Conservation (phyloP, 768 basidiomycete genomes). For the Polyporus arcularius region DNA sequence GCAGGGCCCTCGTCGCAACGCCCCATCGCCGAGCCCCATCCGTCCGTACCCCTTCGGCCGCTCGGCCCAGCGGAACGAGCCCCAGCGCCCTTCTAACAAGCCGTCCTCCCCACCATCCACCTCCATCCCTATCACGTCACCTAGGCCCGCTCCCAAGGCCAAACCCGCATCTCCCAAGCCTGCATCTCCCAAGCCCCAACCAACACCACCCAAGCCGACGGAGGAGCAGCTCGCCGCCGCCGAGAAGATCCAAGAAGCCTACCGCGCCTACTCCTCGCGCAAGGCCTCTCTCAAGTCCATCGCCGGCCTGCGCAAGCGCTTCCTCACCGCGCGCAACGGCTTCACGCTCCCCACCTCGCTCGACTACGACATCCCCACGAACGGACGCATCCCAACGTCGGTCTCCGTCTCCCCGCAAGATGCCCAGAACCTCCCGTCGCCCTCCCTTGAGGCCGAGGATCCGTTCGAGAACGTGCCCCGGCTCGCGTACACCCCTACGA, state of each 20-base stretch:
- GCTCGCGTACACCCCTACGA: slow-evolving; percentile 62
- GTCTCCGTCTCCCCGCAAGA: slow-evolving; percentile 32
- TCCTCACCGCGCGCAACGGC: slow-evolving; percentile 40
- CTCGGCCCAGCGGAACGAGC: background rate
- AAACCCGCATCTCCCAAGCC: slow-evolving; percentile 6
- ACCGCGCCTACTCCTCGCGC: slow-evolving; percentile 40
- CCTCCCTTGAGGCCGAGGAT: background rate
- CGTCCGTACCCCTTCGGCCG: background rate
- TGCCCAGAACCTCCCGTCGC: slow-evolving; percentile 13
- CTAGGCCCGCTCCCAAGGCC: background rate
- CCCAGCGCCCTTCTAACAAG: slow-evolving; percentile 7
- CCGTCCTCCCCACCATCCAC: slow-evolving; percentile 1
- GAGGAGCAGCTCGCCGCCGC: slow-evolving; percentile 34
- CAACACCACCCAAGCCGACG: slow-evolving; percentile 12
- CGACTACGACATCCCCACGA: slow-evolving; percentile 41
- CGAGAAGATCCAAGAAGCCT: slow-evolving; percentile 47
- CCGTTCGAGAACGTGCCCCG: slow-evolving; percentile 30
- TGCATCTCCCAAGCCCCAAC: background rate
- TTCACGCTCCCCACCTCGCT: slow-evolving; percentile 49
- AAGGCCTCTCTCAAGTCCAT: slow-evolving; percentile 42
- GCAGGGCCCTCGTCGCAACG: background rate
- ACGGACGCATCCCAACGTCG: slow-evolving; percentile 5
- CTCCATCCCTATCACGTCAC: slow-evolving; percentile 15
- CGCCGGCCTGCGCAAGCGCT: slow-evolving; percentile 41
- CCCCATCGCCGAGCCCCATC: slow-evolving; percentile 10